These are phyloP conservation scores for Neolentinus lepideus DNA, from an alignment of 1,284 basidiomycete genomes.

Conservation along the genomic window DNA sequence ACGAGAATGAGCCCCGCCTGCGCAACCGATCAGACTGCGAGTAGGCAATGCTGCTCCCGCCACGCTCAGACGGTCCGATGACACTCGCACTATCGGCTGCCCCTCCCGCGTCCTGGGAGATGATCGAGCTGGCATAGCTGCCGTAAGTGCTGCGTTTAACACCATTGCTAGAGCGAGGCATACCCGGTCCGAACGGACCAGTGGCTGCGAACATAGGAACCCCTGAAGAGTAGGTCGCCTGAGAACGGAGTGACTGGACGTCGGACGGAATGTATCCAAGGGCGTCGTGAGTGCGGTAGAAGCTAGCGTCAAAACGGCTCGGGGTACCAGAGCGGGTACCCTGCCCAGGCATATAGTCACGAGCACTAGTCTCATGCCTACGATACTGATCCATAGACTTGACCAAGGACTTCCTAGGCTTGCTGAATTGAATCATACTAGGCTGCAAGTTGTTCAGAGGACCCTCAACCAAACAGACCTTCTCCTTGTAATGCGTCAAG, in stretches of 20 bases:
- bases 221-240: constrained; percentile 88
- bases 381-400: constrained; percentile 90
- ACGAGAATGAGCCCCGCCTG: constrained; percentile 66
- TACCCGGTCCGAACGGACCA: constrained; percentile 60
- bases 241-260: constrained; percentile 88
- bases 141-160: constrained; percentile 72
- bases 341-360: constrained; percentile 49
- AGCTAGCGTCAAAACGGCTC: constrained; percentile 88
- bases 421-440: constrained; percentile 99
- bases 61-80: constrained; percentile 35
- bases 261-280: constrained; percentile 94
- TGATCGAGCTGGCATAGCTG: constrained; percentile 86
- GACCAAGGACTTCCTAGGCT: constrained; percentile 79
- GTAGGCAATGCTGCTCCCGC: constrained; percentile 61
- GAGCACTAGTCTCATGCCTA: constrained; percentile 81
- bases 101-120: constrained; percentile 80
- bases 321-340: constrained; percentile 69
- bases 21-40: constrained; percentile 74
- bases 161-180: constrained; percentile 49
- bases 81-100: constrained; percentile 53
- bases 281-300: constrained; percentile 93
- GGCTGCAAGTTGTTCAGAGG: constrained; percentile 94
- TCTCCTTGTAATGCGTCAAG: constrained; percentile 98
- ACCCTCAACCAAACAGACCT: constrained; percentile 90
- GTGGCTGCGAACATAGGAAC: constrained; percentile 76